Evolutionary conservation across 2,329 filamentous ascomycete genomes (phyloP), one percentile per base, ranked within the genome.

Genomic region (Coniochaeta sp.): DNA sequence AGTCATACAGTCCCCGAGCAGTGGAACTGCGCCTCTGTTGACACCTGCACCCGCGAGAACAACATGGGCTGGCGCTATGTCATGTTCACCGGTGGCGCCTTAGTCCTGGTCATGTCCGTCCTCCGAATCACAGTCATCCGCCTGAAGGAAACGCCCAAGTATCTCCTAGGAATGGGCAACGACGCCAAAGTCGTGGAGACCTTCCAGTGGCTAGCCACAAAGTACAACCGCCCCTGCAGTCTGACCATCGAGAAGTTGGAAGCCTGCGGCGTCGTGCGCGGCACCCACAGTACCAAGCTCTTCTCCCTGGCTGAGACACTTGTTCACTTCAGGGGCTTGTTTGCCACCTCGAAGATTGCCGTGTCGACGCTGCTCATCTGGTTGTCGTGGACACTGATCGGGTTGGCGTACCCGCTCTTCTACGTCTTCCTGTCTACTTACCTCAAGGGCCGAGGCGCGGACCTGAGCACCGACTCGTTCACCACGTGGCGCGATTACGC

Each of bases 401-500:
- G 89, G 6, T 78, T 91, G 0, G 88, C 86, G 0, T 91, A 91
- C 66, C 89, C 89, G 0, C 76, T 92, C 0, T 92, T 89, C 72
- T 89, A 90, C 64, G 88, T 90, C 59, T 92, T 91, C 70, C 74
- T 62, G n/a, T 57, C 62, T 9, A 76, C 74, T 1, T 91, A 91
- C 67, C 79, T 91, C 16, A 71, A 72, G 8, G 80, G 78, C 44
- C 82, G 84, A n/a, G 88, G 88, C 43, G 83, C 84, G 1, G 67
- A 74, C 47, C 26, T 52, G 14, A 17, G 7, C 22, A 52, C 47
- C 47, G 47, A 52, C 47, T 12, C 47, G 1, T 87, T 81, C 68
- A 79, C 86, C 47, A 84, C 80, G 1, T 91, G 88, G 87, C 81
- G 89, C 58, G 89, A 91, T 73, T 91, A 90, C 69, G 82, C 88